Percentiles rank a stretch among this genome's conserved stretches.
Evolutionary conservation across 2,329 filamentous ascomycete genomes (phyloP).

Genomic region (Chrysoporthe deuterocubensis): DNA sequence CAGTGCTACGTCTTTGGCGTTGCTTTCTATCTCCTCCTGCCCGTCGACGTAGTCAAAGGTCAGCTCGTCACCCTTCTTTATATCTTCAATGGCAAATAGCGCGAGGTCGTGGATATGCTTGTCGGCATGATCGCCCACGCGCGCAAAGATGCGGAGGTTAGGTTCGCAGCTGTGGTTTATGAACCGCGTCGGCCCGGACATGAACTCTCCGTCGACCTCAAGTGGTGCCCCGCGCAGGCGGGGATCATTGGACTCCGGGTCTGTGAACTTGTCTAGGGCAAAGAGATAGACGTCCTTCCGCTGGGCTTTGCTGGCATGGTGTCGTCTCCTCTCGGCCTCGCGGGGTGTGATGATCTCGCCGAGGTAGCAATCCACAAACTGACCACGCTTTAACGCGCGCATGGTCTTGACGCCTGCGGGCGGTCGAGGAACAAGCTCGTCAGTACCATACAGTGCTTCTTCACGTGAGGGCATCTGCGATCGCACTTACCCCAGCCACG

Average conservation of each 20-base stretch:
- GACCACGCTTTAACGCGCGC: constrained; percentile 68
- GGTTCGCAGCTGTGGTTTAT: constrained; percentile 84
- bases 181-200: constrained; percentile 78
- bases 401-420: constrained; percentile 64
- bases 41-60: constrained; percentile 82
- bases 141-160: constrained; percentile 78
- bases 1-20: constrained; percentile 53
- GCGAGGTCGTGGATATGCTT: constrained; percentile 76
- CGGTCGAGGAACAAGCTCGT: neutral
- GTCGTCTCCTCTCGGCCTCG: constrained; percentile 69
- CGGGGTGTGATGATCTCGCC: constrained; percentile 69
- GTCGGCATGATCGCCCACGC: constrained; percentile 77
- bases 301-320: constrained; percentile 55
- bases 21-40: constrained; percentile 53
- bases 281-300: constrained; percentile 82
- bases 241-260: constrained; percentile 58
- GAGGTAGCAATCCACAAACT: constrained; percentile 81
- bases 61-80: constrained; percentile 68
- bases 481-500: constrained; percentile 73
- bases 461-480: neutral
- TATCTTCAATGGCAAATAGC: constrained; percentile 72
- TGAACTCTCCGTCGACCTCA: constrained; percentile 73
- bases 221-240: constrained; percentile 60
- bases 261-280: constrained; percentile 78
- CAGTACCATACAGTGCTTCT: neutral